phyloP scores from a whole-genome alignment of 2,329 filamentous ascomycete genomes.

The Helicocarpus griseus region DNA sequence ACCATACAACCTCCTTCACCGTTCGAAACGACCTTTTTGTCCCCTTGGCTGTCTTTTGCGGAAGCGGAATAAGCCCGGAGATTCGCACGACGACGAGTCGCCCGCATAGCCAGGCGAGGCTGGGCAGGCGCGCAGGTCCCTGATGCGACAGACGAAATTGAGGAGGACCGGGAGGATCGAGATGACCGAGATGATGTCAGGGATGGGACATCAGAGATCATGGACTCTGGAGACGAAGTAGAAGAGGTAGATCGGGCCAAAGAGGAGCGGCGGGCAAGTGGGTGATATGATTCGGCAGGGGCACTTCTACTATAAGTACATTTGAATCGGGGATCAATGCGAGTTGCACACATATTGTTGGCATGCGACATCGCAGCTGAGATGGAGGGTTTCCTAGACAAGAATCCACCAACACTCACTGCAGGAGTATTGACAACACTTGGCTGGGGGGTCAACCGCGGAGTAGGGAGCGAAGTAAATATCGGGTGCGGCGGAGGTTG shows the following conservation, averaged over 20 bases:
- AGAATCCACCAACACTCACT: slow-evolving; percentile 44
- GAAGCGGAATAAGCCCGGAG: slow-evolving; percentile 19
- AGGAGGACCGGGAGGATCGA: slow-evolving; percentile 43
- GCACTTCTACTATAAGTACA: slow-evolving; percentile 26
- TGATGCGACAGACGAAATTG: slow-evolving; percentile 35
- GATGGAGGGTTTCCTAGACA: slow-evolving; percentile 47
- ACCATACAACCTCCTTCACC: slow-evolving; percentile 26
- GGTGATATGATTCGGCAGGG: slow-evolving; percentile 38
- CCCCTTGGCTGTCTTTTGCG: slow-evolving; percentile 26
- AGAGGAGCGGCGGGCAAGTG: slow-evolving; percentile 40
- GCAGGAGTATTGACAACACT: slow-evolving; percentile 49
- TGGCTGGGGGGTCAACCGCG: slow-evolving; percentile 50
- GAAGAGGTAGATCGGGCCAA: slow-evolving; percentile 44
- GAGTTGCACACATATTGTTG: slow-evolving; percentile 45
- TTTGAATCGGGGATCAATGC: slow-evolving; percentile 44
- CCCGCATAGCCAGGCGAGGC: slow-evolving; percentile 29
- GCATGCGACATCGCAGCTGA: slow-evolving; percentile 49
- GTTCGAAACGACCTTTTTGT: slow-evolving; percentile 27
- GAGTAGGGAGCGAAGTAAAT: slow-evolving; percentile 50
- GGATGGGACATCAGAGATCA: slow-evolving; percentile 51
- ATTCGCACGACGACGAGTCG: slow-evolving; percentile 31
- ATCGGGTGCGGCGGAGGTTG: slow-evolving; percentile 47
- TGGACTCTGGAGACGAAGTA: slow-evolving; percentile 50
- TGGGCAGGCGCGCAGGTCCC: slow-evolving; percentile 20
- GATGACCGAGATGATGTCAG: slow-evolving; percentile 44